Conservation (phyloP, 1,139 yeast species). For the Sporopachydermia cereana region DNA sequence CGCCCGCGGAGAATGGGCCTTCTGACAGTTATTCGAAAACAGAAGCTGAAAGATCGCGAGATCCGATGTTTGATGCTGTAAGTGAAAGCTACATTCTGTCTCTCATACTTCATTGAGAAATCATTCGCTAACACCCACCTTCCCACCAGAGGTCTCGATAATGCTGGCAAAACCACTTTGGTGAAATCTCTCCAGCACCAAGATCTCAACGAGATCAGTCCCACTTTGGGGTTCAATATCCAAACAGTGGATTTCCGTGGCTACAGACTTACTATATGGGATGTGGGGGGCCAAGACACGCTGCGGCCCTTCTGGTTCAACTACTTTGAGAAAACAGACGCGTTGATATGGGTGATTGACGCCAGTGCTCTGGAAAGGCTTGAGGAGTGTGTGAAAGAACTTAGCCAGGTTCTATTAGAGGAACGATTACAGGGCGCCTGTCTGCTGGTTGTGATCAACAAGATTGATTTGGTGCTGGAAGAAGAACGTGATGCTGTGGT, state of each 20-base stretch:
- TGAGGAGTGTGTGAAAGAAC: conserved; percentile 52
- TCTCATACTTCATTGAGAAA: too few species aligned
- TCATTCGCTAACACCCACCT: background rate
- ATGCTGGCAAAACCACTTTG: conserved; percentile 80
- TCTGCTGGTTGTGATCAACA: conserved; percentile 31
- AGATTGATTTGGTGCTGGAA: conserved; percentile 31
- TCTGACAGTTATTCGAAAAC: conserved; percentile 68
- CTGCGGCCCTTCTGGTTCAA: conserved; percentile 83
- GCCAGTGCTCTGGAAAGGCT: conserved; percentile 49
- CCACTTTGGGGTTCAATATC: conserved; percentile 57
- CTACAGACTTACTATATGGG: conserved; percentile 44
- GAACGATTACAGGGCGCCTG: conserved; percentile 62
- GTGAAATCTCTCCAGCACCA: conserved; percentile 38
- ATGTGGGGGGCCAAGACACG: conserved; percentile 78
- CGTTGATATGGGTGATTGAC: conserved; percentile 89
- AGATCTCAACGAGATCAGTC: conserved; percentile 35
- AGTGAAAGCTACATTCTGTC: conserved; percentile 11
- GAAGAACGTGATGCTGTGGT: conserved; percentile 20
- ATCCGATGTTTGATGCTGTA: conserved; percentile 55
- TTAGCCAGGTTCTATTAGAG: conserved; percentile 49
- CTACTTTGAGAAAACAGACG: conserved; percentile 78
- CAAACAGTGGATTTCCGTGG: conserved; percentile 29
- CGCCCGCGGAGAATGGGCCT: conserved; percentile 92
- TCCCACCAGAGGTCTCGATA: conserved; percentile 53
- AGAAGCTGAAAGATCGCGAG: conserved; percentile 69